phyloP scores from a whole-genome alignment of 106 monocot genomes.

The Dendrobium nobile region DNA sequence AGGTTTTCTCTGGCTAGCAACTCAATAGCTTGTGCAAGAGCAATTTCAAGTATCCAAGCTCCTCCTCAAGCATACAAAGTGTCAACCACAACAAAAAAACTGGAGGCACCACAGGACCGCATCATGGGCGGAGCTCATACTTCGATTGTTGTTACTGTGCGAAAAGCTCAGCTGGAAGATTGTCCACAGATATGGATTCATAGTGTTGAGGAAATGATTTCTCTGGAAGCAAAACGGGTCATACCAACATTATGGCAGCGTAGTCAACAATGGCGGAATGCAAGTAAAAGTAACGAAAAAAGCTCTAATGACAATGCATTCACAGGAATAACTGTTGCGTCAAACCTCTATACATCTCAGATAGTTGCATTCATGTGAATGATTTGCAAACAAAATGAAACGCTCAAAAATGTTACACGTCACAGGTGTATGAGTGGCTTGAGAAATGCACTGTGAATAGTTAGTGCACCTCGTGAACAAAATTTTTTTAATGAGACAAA shows the following conservation, averaged over 20 bases:
- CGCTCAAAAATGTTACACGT: too few species aligned
- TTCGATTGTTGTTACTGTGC: slow-evolving; percentile 82
- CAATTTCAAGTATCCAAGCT: slow-evolving; percentile 68
- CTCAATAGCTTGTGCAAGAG: slow-evolving; percentile 79
- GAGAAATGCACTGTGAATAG: too few species aligned
- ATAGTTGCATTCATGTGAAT: too few species aligned
- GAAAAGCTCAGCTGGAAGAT: slow-evolving; percentile 82
- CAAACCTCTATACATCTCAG: too few species aligned
- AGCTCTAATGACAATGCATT: too few species aligned
- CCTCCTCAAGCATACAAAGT: slow-evolving; percentile 96
- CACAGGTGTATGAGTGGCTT: too few species aligned
- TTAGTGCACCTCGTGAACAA: too few species aligned
- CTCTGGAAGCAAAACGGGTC: slow-evolving; percentile 94
- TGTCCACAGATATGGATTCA: slow-evolving; percentile 61
- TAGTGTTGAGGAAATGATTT: slow-evolving; percentile 84
- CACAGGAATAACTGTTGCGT: too few species aligned
- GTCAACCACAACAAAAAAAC: slow-evolving; percentile 90
- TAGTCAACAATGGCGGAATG: slow-evolving; percentile 53
- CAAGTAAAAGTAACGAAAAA: too few species aligned
- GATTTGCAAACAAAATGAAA: too few species aligned
- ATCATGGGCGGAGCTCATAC: slow-evolving; percentile 45
- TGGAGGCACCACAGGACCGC: slow-evolving; percentile 41
- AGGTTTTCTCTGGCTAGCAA: slow-evolving; percentile 75
- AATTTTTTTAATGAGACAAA: too few species aligned
- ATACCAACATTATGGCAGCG: slow-evolving; percentile 73